Evolutionary conservation across 495 filamentous ascomycete species (phyloP).

Genomic region (Eremomyces bilateralis): DNA sequence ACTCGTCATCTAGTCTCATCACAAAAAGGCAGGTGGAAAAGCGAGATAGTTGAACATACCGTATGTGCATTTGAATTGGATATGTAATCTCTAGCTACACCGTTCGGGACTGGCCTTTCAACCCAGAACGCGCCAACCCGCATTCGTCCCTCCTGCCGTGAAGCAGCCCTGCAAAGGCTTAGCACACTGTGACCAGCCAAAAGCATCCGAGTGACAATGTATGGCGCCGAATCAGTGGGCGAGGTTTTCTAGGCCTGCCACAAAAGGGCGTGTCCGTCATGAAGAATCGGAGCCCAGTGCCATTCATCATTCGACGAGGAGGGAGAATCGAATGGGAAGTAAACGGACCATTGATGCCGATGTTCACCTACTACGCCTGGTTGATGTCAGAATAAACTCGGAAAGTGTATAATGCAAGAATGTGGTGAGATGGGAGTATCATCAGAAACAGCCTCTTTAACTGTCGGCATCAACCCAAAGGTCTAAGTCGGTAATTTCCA

Average conservation of each 20-base stretch:
- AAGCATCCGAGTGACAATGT: neutral
- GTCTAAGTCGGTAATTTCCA: slow-evolving; percentile 99
- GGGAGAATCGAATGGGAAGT: slow-evolving; percentile 4
- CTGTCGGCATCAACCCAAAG: slow-evolving; percentile 55
- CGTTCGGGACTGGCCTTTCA: slow-evolving; percentile 3
- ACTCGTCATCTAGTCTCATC: too few relatives aligned
- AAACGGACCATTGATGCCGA: slow-evolving; percentile 6
- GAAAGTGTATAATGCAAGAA: slow-evolving; percentile 1
- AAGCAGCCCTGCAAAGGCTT: neutral
- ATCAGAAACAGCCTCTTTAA: slow-evolving; percentile 88
- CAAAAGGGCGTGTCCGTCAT: slow-evolving; percentile 86
- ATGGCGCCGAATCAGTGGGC: slow-evolving; percentile 79
- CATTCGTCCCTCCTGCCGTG: slow-evolving; percentile 10
- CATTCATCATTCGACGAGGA: slow-evolving; percentile 59
- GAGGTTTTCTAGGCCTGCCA: slow-evolving; percentile 99
- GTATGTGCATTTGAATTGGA: neutral
- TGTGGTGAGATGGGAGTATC: too few relatives aligned
- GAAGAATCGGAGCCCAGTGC: slow-evolving; percentile 97
- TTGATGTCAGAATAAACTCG: neutral
- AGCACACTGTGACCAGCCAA: neutral
- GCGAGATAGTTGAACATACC: too few relatives aligned
- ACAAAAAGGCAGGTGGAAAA: too few relatives aligned
- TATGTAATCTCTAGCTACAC: too few relatives aligned
- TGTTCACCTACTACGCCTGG: slow-evolving; percentile 3
- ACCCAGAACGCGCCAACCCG: slow-evolving; percentile 1